phyloP scores from a whole-genome alignment of 331 rosid species.

The Erythrophleum ivorense region DNA sequence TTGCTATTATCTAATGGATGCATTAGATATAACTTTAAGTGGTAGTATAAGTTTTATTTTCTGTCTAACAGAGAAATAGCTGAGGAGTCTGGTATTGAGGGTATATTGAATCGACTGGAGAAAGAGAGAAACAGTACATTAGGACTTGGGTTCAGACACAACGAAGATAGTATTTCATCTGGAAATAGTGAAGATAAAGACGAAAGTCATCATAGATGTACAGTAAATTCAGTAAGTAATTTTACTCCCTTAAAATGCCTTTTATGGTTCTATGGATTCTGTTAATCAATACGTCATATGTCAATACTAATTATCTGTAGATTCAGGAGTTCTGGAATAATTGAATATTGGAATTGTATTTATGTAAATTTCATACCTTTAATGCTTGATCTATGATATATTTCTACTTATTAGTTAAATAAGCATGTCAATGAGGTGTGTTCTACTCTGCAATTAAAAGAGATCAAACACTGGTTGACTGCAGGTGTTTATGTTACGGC shows the following conservation, averaged over 20 bases:
- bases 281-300: slow-evolving; percentile 14
- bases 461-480: not conserved
- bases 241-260: slow-evolving; percentile 1
- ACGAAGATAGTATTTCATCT: slow-evolving; percentile 41
- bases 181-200: slow-evolving; percentile 39
- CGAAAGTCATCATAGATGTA: slow-evolving; percentile 42
- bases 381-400: not conserved
- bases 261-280: slow-evolving; percentile 25
- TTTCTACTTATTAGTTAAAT: slow-evolving; percentile 31
- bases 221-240: slow-evolving; percentile 58
- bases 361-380: slow-evolving; percentile 14
- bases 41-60: slow-evolving; percentile 30
- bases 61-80: slow-evolving; percentile 56
- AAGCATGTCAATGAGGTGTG: slow-evolving; percentile 1
- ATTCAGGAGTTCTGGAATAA: slow-evolving; percentile 11
- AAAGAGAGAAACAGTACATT: slow-evolving; percentile 61
- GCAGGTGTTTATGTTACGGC: not conserved
- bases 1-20: slow-evolving; percentile 24
- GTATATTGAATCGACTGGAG: slow-evolving; percentile 86
- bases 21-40: slow-evolving; percentile 3
- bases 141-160: slow-evolving; percentile 49
- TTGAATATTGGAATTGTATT: not conserved
- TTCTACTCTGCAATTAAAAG: slow-evolving; percentile 23
- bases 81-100: slow-evolving; percentile 81
- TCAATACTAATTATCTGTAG: not conserved